Percentiles rank a stretch among this genome's conserved stretches.
These are phyloP conservation scores for Diaporthe helianthi DNA, from an alignment of 2,329 filamentous ascomycete species.

Conservation along the genomic window DNA sequence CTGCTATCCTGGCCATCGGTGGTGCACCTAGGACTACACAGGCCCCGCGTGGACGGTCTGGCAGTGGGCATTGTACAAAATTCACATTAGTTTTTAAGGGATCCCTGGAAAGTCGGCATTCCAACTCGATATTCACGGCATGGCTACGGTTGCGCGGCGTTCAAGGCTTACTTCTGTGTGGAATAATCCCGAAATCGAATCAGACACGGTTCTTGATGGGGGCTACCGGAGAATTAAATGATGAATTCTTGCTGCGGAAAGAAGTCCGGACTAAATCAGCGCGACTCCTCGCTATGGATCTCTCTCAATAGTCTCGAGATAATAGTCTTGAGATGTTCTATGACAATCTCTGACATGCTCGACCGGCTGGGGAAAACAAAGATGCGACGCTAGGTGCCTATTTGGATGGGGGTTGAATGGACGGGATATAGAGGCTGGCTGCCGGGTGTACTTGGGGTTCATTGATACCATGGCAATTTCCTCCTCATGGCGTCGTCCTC, in stretches of 20 bases:
- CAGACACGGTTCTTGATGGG: constrained; percentile 2
- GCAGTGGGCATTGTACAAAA: constrained; percentile 27
- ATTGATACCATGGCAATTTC: constrained; percentile 52
- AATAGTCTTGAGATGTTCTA: background rate
- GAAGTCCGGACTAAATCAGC: background rate
- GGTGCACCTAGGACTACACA: background rate
- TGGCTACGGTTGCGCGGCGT: constrained; percentile 35
- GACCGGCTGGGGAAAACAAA: constrained; percentile 3
- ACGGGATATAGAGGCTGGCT: background rate
- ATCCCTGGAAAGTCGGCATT: constrained; percentile 11
- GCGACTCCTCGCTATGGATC: constrained; percentile 27
- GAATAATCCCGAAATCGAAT: constrained; percentile 6
- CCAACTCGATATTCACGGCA: constrained; percentile 30
- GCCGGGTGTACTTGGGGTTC: background rate
- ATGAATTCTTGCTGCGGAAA: constrained; percentile 2
- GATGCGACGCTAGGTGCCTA: constrained; percentile 21
- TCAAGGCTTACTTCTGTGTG: constrained; percentile 23
- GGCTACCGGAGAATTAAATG: background rate
- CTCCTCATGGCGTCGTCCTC: constrained; percentile 55
- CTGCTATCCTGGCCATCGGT: background rate
- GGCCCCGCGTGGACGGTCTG: background rate
- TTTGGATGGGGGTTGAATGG: background rate
- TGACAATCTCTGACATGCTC: constrained; percentile 2
- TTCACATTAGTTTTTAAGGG: constrained; percentile 7
- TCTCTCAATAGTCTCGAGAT: background rate